phyloP scores from a whole-genome alignment of 441 rosid species.

The Mallotus repandus region DNA sequence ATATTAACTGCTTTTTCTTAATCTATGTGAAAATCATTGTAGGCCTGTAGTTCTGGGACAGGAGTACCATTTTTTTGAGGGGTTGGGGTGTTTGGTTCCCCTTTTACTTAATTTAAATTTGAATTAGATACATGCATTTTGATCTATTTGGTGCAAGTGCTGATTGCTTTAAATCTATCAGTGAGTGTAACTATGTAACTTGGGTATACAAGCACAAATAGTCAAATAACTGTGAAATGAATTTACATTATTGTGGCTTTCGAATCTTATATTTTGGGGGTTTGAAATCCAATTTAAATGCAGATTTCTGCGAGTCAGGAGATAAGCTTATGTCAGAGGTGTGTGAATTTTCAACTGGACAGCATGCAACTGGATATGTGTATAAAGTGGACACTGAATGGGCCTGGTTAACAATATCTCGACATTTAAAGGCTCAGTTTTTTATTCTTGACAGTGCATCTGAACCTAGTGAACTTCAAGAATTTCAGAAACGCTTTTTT shows the following conservation, averaged over 20 bases:
- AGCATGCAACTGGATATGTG: conserved; percentile 65
- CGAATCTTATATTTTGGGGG: not conserved
- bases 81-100: too few species aligned
- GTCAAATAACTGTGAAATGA: not conserved
- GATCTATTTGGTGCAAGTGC: not conserved
- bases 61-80: too few species aligned
- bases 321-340: conserved; percentile 37
- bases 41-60: too few species aligned
- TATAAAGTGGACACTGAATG: conserved; percentile 90
- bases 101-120: too few species aligned
- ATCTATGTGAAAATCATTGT: too few species aligned
- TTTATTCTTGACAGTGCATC: conserved; percentile 75
- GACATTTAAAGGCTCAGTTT: conserved; percentile 66
- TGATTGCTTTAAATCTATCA: not conserved
- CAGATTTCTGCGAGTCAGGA: conserved; percentile 46
- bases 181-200: not conserved
- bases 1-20: too few species aligned
- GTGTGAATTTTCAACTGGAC: conserved; percentile 54
- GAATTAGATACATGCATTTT: too few species aligned
- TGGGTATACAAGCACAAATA: not conserved
- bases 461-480: conserved; percentile 74
- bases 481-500: conserved; percentile 56
- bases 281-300: conserved; percentile 21
- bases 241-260: not conserved
- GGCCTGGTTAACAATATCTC: conserved; percentile 82